phyloP scores from a whole-genome alignment of 192 early-diverging fungal species.

The Entomortierella lignicola region DNA sequence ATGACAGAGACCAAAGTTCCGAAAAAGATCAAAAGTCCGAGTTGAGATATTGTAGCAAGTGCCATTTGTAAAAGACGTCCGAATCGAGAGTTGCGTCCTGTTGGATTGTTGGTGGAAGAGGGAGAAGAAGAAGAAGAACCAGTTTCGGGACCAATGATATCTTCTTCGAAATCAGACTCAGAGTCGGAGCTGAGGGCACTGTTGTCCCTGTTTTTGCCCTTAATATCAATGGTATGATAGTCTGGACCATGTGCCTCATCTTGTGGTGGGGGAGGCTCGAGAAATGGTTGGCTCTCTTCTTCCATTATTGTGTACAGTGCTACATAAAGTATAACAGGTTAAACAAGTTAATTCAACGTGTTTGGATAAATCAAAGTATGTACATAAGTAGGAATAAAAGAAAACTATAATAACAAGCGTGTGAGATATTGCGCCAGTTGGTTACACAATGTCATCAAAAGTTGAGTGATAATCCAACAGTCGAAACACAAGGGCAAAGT shows the following conservation, averaged over 20 bases:
- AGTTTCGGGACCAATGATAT: background rate
- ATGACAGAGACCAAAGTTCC: constrained; percentile 20
- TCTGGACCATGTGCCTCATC: background rate
- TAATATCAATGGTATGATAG: background rate
- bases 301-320: background rate
- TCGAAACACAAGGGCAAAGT: too few species aligned
- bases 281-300: constrained; percentile 15
- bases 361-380: too few species aligned
- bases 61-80: constrained; percentile 5
- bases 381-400: too few species aligned
- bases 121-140: background rate
- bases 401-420: background rate
- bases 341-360: too few species aligned
- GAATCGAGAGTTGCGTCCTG: background rate
- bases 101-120: background rate
- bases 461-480: too few species aligned
- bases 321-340: too few species aligned
- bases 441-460: background rate
- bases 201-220: background rate
- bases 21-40: constrained; percentile 35
- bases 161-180: constrained; percentile 1
- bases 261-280: constrained; percentile 1
- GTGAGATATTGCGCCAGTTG: background rate
- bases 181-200: background rate
- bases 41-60: constrained; percentile 23